Evolutionary conservation across 73 alveolate genomes (phyloP), one percentile per base, ranked within the genome.

Genomic region (Paraurostyla sp.): DNA sequence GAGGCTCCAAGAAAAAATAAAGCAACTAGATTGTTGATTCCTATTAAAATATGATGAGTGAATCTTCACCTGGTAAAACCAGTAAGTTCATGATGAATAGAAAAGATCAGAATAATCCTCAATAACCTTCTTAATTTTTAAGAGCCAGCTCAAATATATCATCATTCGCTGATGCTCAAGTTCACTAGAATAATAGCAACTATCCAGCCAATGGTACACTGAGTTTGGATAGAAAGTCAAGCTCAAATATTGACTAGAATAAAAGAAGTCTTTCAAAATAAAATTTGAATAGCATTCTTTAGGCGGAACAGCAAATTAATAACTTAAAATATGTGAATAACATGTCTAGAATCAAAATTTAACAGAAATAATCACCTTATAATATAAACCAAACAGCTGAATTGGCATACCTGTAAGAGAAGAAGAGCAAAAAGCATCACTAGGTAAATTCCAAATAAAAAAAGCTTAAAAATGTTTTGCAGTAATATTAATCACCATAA

Each of bases 341-440:
- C 23, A 15, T 32, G 16, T 18, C 7, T 22, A 36, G 23, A 2
- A 65, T 38, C 40, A 33, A 65, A 38, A 38, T 38, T 2, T n/a
- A 15, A 6, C 36, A 32, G 40, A 1, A 65, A 25, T 36, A 65
- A 65, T 65, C 82, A 18, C 82, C 82, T 7, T 65, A 65, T 22
- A 65, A 40, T 35, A 65, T 65, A 38, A 65, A 65, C 25, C 25
- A 65, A 38, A 65, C 82, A 13, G 82, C 82, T 35, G 82, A 65
- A 40, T 22, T 65, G 18, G 1, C 41, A 38, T 15, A 65, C 7
- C 9, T 38, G 1, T 38, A 65, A 18, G 56, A n/a, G n/a, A n/a
- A 65, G 18, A 65, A 65, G 32, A 32, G 58, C 35, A 18, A 2
- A 38, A 40, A 40, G 3, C n/a, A 35, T 6, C 3, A 40, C 7